A percentile compares a stretch with the other conserved stretches of the same genome.
These are phyloP conservation scores for Turritis glabra DNA, from an alignment of 345 rosid genomes.

Conservation along the genomic window DNA sequence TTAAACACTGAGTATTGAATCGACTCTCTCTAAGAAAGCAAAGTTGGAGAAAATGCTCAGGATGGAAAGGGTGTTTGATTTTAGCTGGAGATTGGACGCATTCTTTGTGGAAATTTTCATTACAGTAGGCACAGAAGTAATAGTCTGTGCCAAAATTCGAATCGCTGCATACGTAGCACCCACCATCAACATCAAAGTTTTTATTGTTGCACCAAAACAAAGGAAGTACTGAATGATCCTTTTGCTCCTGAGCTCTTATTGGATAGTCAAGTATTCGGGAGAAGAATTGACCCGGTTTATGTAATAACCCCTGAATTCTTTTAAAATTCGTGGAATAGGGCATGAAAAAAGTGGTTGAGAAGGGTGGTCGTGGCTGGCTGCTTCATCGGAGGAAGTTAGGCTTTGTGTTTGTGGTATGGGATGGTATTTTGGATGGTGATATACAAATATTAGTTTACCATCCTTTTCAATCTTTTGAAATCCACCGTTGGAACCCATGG, in stretches of 20 bases:
- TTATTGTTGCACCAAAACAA: constrained; percentile 12
- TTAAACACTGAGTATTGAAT: too few relatives aligned
- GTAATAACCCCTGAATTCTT: too few relatives aligned
- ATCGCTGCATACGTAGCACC: not conserved
- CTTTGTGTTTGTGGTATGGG: not conserved
- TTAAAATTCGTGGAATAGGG: not conserved
- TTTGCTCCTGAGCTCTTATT: too few relatives aligned
- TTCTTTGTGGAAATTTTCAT: not conserved
- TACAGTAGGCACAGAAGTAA: not conserved
- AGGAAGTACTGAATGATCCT: not conserved
- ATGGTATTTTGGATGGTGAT: not conserved
- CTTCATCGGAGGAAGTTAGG: not conserved
- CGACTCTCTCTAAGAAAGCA: too few relatives aligned
- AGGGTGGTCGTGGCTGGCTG: not conserved
- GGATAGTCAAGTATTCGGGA: not conserved
- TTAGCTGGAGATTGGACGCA: constrained; percentile 1
- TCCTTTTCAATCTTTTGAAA: not conserved
- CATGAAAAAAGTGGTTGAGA: not conserved
- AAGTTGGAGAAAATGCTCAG: not conserved
- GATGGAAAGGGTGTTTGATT: constrained; percentile 13
- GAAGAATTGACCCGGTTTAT: not conserved
- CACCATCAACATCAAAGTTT: not conserved
- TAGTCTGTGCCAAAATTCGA: not conserved
- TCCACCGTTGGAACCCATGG: too few relatives aligned
- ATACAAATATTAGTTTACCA: not conserved